Evolutionary conservation across 1,139 yeast species (phyloP), one percentile per base, ranked within the genome.

Genomic region (Blastobotrys apis): DNA sequence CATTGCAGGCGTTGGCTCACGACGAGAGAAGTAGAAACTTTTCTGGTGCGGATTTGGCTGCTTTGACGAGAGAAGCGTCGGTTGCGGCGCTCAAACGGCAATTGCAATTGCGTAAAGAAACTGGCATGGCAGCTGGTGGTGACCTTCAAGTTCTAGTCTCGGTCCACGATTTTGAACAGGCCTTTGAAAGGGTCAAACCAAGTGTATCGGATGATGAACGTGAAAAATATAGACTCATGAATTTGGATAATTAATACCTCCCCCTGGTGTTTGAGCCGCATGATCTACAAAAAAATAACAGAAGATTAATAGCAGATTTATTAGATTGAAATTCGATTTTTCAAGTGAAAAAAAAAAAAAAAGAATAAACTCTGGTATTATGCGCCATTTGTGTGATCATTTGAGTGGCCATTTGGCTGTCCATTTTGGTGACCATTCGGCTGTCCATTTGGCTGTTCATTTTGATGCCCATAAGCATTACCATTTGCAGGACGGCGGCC

Each of bases 31-130:
- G 96, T 67, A 72, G 86, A 49, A 90, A 88, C 67, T 92, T 87
- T 61, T 83, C 95, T 8, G 98, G 98, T 60, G 98, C 98, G 0
- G 98, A 92, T 71, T 71, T 92, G 48, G 88, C 95, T 0, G 87
- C 97, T 1, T 68, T 92, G 47, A 92, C 86, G 0, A 74, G 96
- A 57, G 98, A 92, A 62, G 95, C 98, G 6, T 92, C 96, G 51
- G 94, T 90, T 2, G 67, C 78, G 42, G 95, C 97, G 0, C 75
- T 92, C 63, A 85, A 87, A 62, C 66, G 78, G 66, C 39, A 41
- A 13, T 35, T 47, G 32, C 20, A 37, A 16, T 10, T n/a, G 12
- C 27, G 31, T 26, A 44, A 41, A 26, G 19, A 21, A 13, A 12
- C 37, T 8, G 19, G 52, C 15, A 68, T 40, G 25, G 64, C 60